Evolutionary conservation across 2,329 filamentous ascomycete species (phyloP).

Genomic region (Furcasterigmium furcatum): DNA sequence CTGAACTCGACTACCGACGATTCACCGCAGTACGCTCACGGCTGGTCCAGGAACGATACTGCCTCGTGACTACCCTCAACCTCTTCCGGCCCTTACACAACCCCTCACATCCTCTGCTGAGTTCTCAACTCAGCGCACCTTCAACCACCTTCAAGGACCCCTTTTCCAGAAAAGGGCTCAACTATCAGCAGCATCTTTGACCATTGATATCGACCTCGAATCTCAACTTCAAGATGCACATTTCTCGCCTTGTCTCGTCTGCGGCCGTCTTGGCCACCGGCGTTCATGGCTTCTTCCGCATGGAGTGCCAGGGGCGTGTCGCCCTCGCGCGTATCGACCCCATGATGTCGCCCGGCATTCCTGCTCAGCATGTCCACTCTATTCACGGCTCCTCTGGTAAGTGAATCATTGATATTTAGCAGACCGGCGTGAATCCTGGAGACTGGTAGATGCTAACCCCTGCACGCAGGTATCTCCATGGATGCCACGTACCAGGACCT

Average conservation of each 20-base stretch:
- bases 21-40: too few species aligned
- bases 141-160: too few species aligned
- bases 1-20: too few species aligned
- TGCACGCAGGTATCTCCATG: slow-evolving; percentile 59
- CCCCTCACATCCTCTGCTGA: too few species aligned
- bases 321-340: slow-evolving; percentile 76
- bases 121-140: too few species aligned
- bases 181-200: too few species aligned
- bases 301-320: slow-evolving; percentile 73
- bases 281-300: slow-evolving; percentile 78
- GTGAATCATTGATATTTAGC: slow-evolving; percentile 32
- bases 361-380: slow-evolving; percentile 67
- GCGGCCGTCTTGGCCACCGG: slow-evolving; percentile 10
- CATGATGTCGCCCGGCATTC: slow-evolving; percentile 58
- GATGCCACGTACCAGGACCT: slow-evolving; percentile 57
- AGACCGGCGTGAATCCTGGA: too few species aligned
- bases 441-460: slow-evolving; percentile 13
- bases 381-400: slow-evolving; percentile 75
- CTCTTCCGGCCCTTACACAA: too few species aligned
- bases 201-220: too few species aligned
- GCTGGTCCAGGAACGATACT: too few species aligned
- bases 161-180: too few species aligned
- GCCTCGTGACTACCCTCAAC: too few species aligned
- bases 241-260: neutral
- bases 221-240: neutral